Percentiles rank a stretch among this genome's conserved stretches.
Evolutionary conservation across 23 red algal species (phyloP).

Genomic region (Gracilaria caudata): DNA sequence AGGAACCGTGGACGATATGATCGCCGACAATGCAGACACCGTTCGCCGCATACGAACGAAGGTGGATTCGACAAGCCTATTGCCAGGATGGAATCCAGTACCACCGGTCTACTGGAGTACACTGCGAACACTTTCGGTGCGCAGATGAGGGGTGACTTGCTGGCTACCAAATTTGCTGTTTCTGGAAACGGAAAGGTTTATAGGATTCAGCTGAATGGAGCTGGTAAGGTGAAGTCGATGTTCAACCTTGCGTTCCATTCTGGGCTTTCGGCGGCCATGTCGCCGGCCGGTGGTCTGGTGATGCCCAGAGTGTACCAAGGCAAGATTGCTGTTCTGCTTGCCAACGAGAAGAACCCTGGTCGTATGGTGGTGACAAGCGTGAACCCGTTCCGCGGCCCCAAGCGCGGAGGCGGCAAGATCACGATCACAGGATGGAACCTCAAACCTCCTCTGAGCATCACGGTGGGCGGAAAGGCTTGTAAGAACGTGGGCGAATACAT

Average conservation of each 20-base stretch:
- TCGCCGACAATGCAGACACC: slow-evolving; percentile 53
- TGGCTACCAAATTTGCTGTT: slow-evolving; percentile 74
- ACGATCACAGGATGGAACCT: slow-evolving; percentile 72
- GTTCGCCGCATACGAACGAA: slow-evolving; percentile 27
- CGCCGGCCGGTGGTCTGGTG: slow-evolving; percentile 56
- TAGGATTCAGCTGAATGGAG: slow-evolving; percentile 37
- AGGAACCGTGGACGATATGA: slow-evolving; percentile 67
- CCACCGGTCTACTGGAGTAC: slow-evolving; percentile 66
- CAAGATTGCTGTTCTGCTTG: slow-evolving; percentile 59
- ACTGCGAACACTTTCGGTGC: slow-evolving; percentile 69
- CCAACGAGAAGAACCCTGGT: slow-evolving; percentile 64
- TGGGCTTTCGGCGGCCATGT: slow-evolving; percentile 58
- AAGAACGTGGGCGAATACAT: slow-evolving; percentile 38
- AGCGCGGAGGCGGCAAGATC: slow-evolving; percentile 64
- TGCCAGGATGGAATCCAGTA: slow-evolving; percentile 68
- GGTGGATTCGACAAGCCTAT: slow-evolving; percentile 58
- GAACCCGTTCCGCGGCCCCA: slow-evolving; percentile 71
- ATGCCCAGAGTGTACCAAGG: slow-evolving; percentile 80
- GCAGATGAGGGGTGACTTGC: slow-evolving; percentile 66
- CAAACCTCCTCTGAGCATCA: slow-evolving; percentile 42
- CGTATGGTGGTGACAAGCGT: slow-evolving; percentile 67
- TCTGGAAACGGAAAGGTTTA: slow-evolving; percentile 56
- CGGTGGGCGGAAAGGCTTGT: slow-evolving; percentile 64
- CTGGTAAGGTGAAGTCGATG: slow-evolving; percentile 42
- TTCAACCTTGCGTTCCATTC: slow-evolving; percentile 61